Evolutionary conservation across 805 yeast genomes (phyloP), one percentile per base, ranked within the genome.

Genomic region (Saccharomyces jurei): DNA sequence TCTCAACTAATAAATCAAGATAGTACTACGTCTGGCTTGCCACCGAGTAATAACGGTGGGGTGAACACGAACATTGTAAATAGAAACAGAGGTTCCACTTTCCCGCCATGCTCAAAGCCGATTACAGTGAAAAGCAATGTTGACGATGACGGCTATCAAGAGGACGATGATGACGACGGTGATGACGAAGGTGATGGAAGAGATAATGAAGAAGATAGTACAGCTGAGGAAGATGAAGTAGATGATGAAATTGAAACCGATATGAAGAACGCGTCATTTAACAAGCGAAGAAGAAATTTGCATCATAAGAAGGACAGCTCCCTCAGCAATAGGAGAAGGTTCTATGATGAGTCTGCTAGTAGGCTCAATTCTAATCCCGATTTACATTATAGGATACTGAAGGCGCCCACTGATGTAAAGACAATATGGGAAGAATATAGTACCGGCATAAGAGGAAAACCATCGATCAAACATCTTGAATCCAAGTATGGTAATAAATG

Each of bases 401-500:
- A 69, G 52, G 72, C 72, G 1, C 72, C 72, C 28, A 67, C 64
- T 47, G 66, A 63, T 53, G 72, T 69, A 3, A 60, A 61, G 26
- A 67, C 70, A 9, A 67, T 68, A 32, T 73, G 76, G 74, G 68
- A 67, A 49, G 79, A 75, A 50, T 75, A 74, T 57, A 65, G 69
- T 1, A 61, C 63, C 28, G 79, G 79, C 1, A 64, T 74, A 31
- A 66, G 73, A 54, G 77, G 77, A 1, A 61, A 63, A n/a, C 77
- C 77, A 6, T 68, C 78, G 1, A 71, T 75, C 14, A 67, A 69
- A 53, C 66, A 66, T 17, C 63, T 75, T n/a, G 78, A 75, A 52
- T 70, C 70, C 28, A 67, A 66, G 46, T 75, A 68, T 56, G 77
- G 77, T 5, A 71, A 74, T 50, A 67, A 71, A 36, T 75, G 79